Evolutionary conservation across 768 basidiomycete genomes (phyloP), one percentile per base, ranked within the genome.

Genomic region (Cyclocybe cylindracea): DNA sequence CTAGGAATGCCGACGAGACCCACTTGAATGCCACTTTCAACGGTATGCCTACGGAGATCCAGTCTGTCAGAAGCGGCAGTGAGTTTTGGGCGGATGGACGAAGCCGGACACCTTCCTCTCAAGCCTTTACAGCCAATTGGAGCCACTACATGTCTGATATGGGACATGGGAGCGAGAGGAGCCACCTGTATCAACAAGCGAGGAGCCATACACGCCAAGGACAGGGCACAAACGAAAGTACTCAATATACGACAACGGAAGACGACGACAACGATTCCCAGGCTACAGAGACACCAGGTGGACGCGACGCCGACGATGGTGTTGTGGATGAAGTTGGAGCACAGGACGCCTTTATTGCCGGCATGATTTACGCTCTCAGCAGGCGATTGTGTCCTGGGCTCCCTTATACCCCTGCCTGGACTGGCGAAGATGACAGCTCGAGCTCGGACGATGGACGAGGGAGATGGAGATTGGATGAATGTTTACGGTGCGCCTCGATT

Each of bases 341-440:
- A 1, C 87, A 91, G 58, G 86, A 89, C 51, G 90, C 89, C 3
- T 91, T 91, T 58, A 80, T 91, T n/a, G 85, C 87, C 0, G 91
- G 90, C 7, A 92, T 94, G 89, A 87, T 94, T 48, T 93, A 83
- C 66, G 83, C 90, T 0, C 64, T 94, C 57, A 91, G 85, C 49
- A 72, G 89, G 58, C 76, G 83, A 40, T 70, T 91, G 46, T 69
- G 85, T 42, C 91, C 91, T 32, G 89, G 91, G 0, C 68, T 79
- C 7, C 91, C 89, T n/a, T 93, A 89, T 66, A 84, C 83, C 7
- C 88, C 85, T 19, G 75, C 76, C 1, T 68, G 75, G 59, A 66
- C 61, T 50, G 76, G 72, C 18, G 76, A 74, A 43, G 70, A 72
- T 47, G 44, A 56, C n/a, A 56, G 64, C 10, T 44, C 35, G 11